phyloP scores from a whole-genome alignment of 2,329 filamentous ascomycete species.

The Huntiella abstrusa region DNA sequence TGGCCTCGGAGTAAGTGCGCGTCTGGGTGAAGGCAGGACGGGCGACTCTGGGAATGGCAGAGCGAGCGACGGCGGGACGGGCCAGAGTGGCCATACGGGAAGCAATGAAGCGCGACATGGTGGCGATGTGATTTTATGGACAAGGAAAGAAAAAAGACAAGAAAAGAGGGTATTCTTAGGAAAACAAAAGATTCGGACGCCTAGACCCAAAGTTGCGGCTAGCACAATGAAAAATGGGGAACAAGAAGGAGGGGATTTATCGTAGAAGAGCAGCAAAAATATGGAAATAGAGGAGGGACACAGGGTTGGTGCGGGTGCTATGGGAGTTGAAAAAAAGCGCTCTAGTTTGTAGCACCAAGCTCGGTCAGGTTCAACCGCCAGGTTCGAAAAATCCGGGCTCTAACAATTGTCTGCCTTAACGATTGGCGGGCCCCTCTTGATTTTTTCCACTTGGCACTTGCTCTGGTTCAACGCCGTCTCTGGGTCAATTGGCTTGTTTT shows the following conservation, averaged over 20 bases:
- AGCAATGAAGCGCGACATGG: slow-evolving; percentile 11
- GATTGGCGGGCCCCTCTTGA: slow-evolving; percentile 6
- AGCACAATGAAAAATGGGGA: slow-evolving; percentile 4
- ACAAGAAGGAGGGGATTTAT: slow-evolving; percentile 8
- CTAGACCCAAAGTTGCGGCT: slow-evolving; percentile 1
- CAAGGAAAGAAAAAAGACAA: not conserved
- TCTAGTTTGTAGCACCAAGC: slow-evolving; percentile 1
- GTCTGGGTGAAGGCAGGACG: slow-evolving; percentile 20
- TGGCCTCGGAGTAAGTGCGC: slow-evolving; percentile 35
- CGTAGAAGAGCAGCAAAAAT: slow-evolving; percentile 4
- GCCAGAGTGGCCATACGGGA: slow-evolving; percentile 11
- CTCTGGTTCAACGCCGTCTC: not conserved
- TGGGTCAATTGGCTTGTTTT: not conserved
- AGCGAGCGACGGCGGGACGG: slow-evolving; percentile 6
- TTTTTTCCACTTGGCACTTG: not conserved
- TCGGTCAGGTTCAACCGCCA: too few species aligned
- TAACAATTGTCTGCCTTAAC: slow-evolving; percentile 9
- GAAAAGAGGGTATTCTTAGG: not conserved
- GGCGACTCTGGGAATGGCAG: slow-evolving; percentile 8
- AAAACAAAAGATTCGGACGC: slow-evolving; percentile 1
- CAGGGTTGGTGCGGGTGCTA: slow-evolving; percentile 1
- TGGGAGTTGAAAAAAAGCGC: slow-evolving; percentile 5
- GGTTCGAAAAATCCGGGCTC: slow-evolving; percentile 2
- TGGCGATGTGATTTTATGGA: slow-evolving; percentile 1
- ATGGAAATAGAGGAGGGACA: slow-evolving; percentile 1